Conservation (phyloP, 1,284 basidiomycete species). For the Boletus austroedulis region DNA sequence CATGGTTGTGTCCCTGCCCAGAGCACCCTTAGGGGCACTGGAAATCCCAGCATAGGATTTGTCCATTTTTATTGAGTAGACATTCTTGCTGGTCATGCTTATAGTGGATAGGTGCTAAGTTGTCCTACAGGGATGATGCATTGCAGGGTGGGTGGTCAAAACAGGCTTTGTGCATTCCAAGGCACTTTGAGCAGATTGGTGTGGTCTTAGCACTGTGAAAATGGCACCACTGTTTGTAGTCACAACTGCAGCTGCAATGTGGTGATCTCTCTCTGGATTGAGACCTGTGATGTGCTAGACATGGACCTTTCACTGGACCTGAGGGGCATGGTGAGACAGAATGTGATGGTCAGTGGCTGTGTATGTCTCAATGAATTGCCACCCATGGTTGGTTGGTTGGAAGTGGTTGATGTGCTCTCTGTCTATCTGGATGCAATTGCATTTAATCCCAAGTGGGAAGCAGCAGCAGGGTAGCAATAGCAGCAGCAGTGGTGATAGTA, state of each 20-base stretch:
- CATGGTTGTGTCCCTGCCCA: neutral
- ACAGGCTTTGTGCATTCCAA: neutral
- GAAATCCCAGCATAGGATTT: conserved; percentile 1
- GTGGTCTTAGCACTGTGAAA: neutral
- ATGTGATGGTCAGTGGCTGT: neutral
- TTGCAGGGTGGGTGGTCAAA: neutral
- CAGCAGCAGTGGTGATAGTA: neutral
- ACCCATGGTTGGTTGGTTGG: neutral
- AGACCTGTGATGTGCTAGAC: neutral
- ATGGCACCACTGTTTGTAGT: neutral
- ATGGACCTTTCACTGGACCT: neutral
- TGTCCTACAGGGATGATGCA: neutral
- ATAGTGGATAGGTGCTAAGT: neutral
- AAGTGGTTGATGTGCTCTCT: neutral
- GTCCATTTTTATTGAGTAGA: neutral
- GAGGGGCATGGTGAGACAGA: neutral
- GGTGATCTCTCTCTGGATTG: neutral
- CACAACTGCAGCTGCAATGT: neutral
- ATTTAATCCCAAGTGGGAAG: too few relatives aligned
- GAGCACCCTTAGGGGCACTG: neutral
- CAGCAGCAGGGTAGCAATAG: neutral
- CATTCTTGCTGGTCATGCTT: neutral
- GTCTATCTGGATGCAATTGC: too few relatives aligned
- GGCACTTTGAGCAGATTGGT: neutral
- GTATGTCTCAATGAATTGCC: neutral